Evolutionary conservation across 495 filamentous ascomycete genomes (phyloP).

Genomic region (Alectoria sarmentosa): DNA sequence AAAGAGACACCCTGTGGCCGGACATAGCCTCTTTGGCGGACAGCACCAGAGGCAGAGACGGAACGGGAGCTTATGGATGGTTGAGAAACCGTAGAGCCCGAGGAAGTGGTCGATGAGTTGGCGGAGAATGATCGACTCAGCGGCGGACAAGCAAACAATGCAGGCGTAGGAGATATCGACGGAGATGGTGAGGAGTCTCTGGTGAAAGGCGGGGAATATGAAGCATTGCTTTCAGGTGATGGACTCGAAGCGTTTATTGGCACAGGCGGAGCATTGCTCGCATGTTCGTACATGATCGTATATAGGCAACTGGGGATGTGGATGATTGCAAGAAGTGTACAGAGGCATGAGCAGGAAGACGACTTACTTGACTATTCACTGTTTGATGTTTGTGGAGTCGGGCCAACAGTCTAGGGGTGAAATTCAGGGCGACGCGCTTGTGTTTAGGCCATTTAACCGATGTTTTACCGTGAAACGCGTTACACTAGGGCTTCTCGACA

Average conservation of each 20-base stretch:
- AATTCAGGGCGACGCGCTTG: slow-evolving; percentile 2
- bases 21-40: slow-evolving; percentile 74
- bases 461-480: not conserved
- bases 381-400: not conserved
- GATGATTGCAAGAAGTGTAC: not conserved
- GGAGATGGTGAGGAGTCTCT: slow-evolving; percentile 40
- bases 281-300: slow-evolving; percentile 1
- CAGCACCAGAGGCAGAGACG: slow-evolving; percentile 48
- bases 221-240: slow-evolving; percentile 20
- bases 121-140: slow-evolving; percentile 71
- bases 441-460: not conserved
- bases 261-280: not conserved
- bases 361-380: not conserved
- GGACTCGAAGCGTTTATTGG: slow-evolving; percentile 7
- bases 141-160: slow-evolving; percentile 32
- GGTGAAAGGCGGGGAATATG: slow-evolving; percentile 25
- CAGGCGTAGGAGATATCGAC: slow-evolving; percentile 29
- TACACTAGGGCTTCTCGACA: no score
- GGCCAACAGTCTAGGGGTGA: slow-evolving; percentile 6
- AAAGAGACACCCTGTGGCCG: slow-evolving; percentile 87
- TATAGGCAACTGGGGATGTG: not conserved
- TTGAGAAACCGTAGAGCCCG: slow-evolving; percentile 39
- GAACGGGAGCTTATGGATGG: slow-evolving; percentile 44
- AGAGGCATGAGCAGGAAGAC: not conserved
- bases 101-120: slow-evolving; percentile 65